Percentiles rank a stretch among this genome's conserved stretches.
These are phyloP conservation scores for Kazachstania kunashirensis DNA, from an alignment of 805 yeast species.

Conservation along the genomic window DNA sequence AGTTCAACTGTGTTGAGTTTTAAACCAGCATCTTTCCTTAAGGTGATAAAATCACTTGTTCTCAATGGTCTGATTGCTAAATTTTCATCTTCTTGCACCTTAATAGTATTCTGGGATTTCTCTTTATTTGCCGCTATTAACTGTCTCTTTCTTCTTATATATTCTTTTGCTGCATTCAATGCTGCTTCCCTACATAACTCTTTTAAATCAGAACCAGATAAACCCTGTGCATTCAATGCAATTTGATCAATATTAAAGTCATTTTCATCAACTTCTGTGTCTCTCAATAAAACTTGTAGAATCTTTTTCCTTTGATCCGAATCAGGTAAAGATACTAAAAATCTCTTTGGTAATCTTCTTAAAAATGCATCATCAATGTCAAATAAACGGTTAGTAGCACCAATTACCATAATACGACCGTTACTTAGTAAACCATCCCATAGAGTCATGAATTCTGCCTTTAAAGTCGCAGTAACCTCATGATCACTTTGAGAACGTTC, in stretches of 20 bases:
- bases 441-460: conserved; percentile 94
- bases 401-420: conserved; percentile 78
- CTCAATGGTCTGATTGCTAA: conserved; percentile 50
- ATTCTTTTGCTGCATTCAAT: conserved; percentile 78
- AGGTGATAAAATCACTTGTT: conserved; percentile 49
- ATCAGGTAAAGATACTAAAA: conserved; percentile 67
- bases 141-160: conserved; percentile 49
- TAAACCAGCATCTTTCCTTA: conserved; percentile 14
- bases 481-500: conserved; percentile 80
- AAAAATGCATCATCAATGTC: conserved; percentile 90
- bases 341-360: conserved; percentile 86
- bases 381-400: conserved; percentile 87
- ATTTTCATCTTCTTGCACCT: conserved; percentile 25
- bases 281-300: conserved; percentile 55
- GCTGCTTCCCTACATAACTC: conserved; percentile 94
- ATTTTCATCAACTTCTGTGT: conserved; percentile 45
- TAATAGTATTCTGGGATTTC: conserved; percentile 4
- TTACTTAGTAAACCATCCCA: conserved; percentile 87
- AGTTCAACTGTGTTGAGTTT: conserved; percentile 17
- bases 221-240: conserved; percentile 57
- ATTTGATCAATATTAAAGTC: conserved; percentile 53
- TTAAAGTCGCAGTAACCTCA: conserved; percentile 88
- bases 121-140: conserved; percentile 16
- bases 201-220: conserved; percentile 85
- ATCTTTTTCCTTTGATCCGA: conserved; percentile 60